phyloP scores from a whole-genome alignment of 2,329 filamentous ascomycete species.

The Bipolaris zeicola region DNA sequence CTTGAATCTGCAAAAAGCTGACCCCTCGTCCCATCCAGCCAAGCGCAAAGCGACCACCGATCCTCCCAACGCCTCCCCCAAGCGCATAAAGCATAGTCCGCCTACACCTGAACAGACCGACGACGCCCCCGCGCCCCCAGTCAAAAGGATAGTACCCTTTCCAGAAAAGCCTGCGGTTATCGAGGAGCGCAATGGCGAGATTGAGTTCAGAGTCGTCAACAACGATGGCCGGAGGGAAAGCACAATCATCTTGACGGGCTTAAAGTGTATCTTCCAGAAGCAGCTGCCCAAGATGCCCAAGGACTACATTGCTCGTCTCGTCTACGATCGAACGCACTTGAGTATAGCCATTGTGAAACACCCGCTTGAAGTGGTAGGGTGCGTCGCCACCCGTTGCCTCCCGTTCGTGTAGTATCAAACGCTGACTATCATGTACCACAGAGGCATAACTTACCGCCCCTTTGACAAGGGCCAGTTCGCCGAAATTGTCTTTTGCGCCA shows the following conservation, averaged over 20 bases:
- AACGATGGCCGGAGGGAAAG: slow-evolving; percentile 89
- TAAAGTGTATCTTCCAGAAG: slow-evolving; percentile 98
- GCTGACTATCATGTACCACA: slow-evolving; percentile 42
- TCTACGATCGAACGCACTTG: slow-evolving; percentile 95
- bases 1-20: slow-evolving; percentile 19
- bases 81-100: slow-evolving; percentile 57
- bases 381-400: slow-evolving; percentile 28
- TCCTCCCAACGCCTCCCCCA: slow-evolving; percentile 64
- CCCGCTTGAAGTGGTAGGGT: slow-evolving; percentile 85
- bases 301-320: slow-evolving; percentile 95
- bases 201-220: slow-evolving; percentile 97
- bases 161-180: slow-evolving; percentile 93
- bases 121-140: slow-evolving; percentile 47
- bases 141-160: slow-evolving; percentile 75
- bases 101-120: slow-evolving; percentile 39
- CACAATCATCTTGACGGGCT: slow-evolving; percentile 89
- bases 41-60: slow-evolving; percentile 81
- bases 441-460: slow-evolving; percentile 93
- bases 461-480: slow-evolving; percentile 93
- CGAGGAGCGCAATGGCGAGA: slow-evolving; percentile 91
- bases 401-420: not conserved
- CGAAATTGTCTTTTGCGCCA: slow-evolving; percentile 98
- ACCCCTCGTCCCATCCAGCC: slow-evolving; percentile 35
- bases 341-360: slow-evolving; percentile 98
- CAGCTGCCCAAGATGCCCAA: slow-evolving; percentile 99